Evolutionary conservation across 495 filamentous ascomycete genomes (phyloP).

Genomic region (Podospora tetraspora): DNA sequence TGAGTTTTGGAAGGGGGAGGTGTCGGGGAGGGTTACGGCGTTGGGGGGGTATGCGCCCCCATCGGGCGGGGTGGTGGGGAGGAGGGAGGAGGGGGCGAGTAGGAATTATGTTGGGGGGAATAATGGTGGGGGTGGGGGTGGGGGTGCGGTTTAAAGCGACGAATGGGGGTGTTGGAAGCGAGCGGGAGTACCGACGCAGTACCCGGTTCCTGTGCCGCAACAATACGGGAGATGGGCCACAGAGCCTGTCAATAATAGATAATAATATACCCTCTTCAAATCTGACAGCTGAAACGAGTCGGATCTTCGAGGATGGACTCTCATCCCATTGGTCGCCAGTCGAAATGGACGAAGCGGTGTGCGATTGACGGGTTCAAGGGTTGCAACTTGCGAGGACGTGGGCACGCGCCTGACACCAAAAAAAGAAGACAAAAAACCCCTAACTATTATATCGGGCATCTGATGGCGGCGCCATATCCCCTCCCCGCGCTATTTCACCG

Average conservation of each 20-base stretch:
- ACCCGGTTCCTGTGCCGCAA: too few relatives aligned
- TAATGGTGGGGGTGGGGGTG: neutral
- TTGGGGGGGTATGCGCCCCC: conserved; percentile 35
- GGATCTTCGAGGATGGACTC: too few relatives aligned
- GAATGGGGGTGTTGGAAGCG: neutral
- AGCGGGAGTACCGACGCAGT: too few relatives aligned
- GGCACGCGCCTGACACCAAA: too few relatives aligned
- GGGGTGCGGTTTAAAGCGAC: neutral
- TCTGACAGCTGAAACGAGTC: neutral
- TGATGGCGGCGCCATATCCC: too few relatives aligned
- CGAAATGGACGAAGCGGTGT: neutral
- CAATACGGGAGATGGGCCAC: neutral
- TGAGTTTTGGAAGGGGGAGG: conserved; percentile 32
- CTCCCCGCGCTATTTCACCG: too few relatives aligned
- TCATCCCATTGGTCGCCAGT: neutral
- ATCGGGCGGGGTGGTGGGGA: conserved; percentile 19
- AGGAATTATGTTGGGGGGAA: conserved; percentile 26
- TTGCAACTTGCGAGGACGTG: too few relatives aligned
- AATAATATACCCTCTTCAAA: neutral
- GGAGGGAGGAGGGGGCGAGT: conserved; percentile 13
- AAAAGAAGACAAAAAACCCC: too few relatives aligned
- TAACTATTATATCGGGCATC: too few relatives aligned
- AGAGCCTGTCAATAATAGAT: neutral
- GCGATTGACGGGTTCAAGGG: too few relatives aligned
- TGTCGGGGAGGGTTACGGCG: conserved; percentile 32